Base-by-base conservation (phyloP, 2,329 filamentous ascomycete species). In the Phialophora chinensis region DNA sequence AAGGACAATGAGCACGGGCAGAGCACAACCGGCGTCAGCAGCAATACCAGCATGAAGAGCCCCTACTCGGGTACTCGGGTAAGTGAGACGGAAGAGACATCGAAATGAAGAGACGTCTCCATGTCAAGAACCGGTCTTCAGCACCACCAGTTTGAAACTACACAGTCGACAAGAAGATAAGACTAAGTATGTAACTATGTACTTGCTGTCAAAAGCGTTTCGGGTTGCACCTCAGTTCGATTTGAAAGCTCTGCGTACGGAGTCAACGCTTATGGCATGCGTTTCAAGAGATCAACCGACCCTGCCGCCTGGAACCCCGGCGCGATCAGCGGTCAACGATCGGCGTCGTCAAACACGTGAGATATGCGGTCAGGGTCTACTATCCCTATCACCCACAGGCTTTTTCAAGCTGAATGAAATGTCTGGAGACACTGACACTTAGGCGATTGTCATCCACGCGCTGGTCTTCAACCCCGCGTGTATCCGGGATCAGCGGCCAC, bases 271-370 rank as follows among this genome's bases (percentile, higher is more conserved):
- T 33, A 35, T 35, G 2, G 2, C 10, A 8, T 12, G 3, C 33
- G 10, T 35, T 35, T 35, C 33, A 12, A 12, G 33, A 12, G 33
- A 35, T 12, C 33, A 11, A 10, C 33, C 10, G 4, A 35, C 10
- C 12, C 33, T 1, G 33, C 8, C 11, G 33, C 10, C 33, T 11
- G 33, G 8, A 35, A 35, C 8, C 33, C 38, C 14, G 7, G 17
- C 38, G 2, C 38, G 38, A 44, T 44, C 17, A n/a, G 38, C 38
- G 38, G 8, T n/a, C 38, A 8, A 8, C 3, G 49, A 52, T 52
- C 49, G 6, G 49, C 49, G 20, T 50, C 47, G 47, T 50, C 47
- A 50, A 50, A 5, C 47, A 50, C 47, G 47, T 20, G 47, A 50
- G n/a, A 25, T 23, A 25, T 23, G n/a, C 14, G 47, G 6, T 20